A percentile compares a stretch with the other conserved stretches of the same genome.
Conservation (phyloP, 306 rosid genomes). For the Prunus davidiana region DNA sequence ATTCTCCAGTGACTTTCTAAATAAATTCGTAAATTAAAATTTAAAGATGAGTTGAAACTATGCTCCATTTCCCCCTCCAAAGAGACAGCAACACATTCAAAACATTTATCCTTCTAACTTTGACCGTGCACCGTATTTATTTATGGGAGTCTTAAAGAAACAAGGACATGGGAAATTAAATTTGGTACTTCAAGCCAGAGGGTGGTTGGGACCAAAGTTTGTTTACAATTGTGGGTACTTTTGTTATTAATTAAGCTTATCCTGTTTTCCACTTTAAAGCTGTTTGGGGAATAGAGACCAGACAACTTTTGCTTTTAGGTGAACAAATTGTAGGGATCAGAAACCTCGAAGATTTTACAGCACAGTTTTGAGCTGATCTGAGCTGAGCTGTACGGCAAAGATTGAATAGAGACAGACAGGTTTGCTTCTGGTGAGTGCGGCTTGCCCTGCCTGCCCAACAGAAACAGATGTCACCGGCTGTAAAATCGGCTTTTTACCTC, state of each 20-base stretch:
- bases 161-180: too few species aligned
- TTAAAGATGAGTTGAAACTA: too few species aligned
- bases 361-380: neutral
- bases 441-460: neutral
- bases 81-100: too few species aligned
- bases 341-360: conserved; percentile 12
- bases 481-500: conserved; percentile 18
- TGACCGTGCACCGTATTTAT: too few species aligned
- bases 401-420: neutral
- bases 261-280: conserved; percentile 5
- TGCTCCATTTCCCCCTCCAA: too few species aligned
- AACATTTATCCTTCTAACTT: too few species aligned
- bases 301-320: neutral
- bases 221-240: too few species aligned
- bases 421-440: conserved; percentile 24
- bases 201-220: too few species aligned
- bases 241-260: conserved; percentile 9
- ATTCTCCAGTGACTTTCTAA: too few species aligned
- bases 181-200: too few species aligned
- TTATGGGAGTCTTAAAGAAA: too few species aligned
- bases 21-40: too few species aligned
- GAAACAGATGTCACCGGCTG: conserved; percentile 14
- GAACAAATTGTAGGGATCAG: conserved; percentile 16
- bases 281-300: conserved; percentile 4
- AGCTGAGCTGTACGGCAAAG: conserved; percentile 17